Base-by-base conservation (phyloP, 2,329 filamentous ascomycete species). In the Pyrenophora seminiperda region DNA sequence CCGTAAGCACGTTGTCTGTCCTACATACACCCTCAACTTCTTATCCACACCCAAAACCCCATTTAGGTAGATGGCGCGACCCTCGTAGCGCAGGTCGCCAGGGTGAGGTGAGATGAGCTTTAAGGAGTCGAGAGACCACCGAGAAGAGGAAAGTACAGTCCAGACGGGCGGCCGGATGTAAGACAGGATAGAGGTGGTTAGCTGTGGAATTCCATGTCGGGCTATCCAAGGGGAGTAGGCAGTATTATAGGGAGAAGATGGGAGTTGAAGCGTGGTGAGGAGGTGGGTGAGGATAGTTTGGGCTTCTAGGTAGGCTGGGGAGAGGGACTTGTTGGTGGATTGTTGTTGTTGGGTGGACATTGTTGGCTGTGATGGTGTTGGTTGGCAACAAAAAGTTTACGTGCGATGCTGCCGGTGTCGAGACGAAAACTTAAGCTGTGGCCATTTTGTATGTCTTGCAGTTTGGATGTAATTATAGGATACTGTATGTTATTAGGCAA, bases 1-100 rank as follows among this genome's bases (percentile, higher is more conserved):
- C 5, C 61, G 56, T 1, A 73, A 47, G n/a, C 61, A 59, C 1
- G n/a, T 53, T 1, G 65, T 54, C 51, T 73, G 71, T 5, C 71
- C 71, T 7, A 72, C 50, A 50, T 73, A 73, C 7, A 65, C 41
- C 4, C 69, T 59, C 2, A 63, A 44, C 1, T 49, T 31, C 30
- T 58, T 65, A 47, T 70, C 65, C 0, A 66, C 49, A 0, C 67
- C 65, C 0, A 65, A 32, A 5, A 70, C 50, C 11, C 56, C 62
- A 47, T 68, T 54, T 4, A 70, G 43, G 31, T 71, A 72, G 14
- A 71, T 44, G 14, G 55, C 62, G 20, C 61, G 53, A 5, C 50
- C 54, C 41, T 65, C 56, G 33, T 20, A 56, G n/a, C 57, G 62
- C 1, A 65, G 41, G 39, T 70, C 61, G 7, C 63, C 67, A 3